Base-by-base conservation (phyloP, 2,329 filamentous ascomycete genomes). In the Colletotrichum musae region DNA sequence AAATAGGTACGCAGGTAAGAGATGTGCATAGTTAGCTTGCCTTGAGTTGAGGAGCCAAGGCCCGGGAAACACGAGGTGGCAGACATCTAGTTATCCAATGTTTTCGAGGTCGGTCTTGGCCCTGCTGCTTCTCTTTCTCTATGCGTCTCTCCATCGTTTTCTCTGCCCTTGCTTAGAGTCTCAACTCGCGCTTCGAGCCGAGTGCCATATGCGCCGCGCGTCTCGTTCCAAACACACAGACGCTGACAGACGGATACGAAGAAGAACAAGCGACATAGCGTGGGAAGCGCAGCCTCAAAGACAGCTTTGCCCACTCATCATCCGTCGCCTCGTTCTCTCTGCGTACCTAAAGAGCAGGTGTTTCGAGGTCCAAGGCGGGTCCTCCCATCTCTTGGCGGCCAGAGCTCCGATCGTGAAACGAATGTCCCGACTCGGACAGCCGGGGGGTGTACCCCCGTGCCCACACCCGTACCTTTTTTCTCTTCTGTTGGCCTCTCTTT, bases 311-410 rank as follows among this genome's bases (percentile, higher is more conserved):
- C 52, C 56, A 51, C 39, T 39, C 59, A 64, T 68, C 56, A 51
- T 47, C 21, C 59, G 58, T 68, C 43, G 65, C 39, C 60, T 58
- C 52, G 43, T 59, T 64, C 52, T 64, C 24, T 21, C 61, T 51
- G 41, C 2, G 41, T 50, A 47, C 18, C 45, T 15, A n/a, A 16
- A 16, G 45, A 6, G 21, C 45, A 32, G 54, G 60, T 59, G 66
- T 69, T 69, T 69, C 66, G 62, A 69, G 56, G 62, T 51, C 66
- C 56, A 61, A 61, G 66, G 66, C 66, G 66, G 62, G 66, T 57
- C 66, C 56, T 66, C 50, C 62, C 66, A 69, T 69, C 54, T 65
- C 66, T 66, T 66, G 66, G 66, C 66, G 66, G 62, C 62, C 66
- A 66, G 66, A 66, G 66, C 66, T 60, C 62, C 57, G 66, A 66